phyloP scores from a whole-genome alignment of 805 yeast genomes.

The Kodamaea kaohsiungensis region DNA sequence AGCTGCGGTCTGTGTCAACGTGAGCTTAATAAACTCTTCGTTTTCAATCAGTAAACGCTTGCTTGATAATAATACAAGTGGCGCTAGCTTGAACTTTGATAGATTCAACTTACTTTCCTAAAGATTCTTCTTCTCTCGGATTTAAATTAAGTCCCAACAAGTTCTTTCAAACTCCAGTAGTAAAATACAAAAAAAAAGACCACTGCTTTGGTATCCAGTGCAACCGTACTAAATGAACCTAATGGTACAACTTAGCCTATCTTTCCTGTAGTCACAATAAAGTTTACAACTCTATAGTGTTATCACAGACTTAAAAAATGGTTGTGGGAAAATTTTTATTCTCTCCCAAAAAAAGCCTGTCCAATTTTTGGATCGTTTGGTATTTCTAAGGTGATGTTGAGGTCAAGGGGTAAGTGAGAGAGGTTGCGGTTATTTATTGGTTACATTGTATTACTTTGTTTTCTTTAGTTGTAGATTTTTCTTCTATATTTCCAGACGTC shows the following conservation, averaged over 20 bases:
- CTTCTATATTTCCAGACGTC: background rate
- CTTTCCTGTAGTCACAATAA: background rate
- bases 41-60: background rate
- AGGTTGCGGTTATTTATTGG: background rate
- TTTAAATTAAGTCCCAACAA: background rate
- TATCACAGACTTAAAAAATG: background rate
- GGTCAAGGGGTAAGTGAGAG: background rate
- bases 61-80: background rate
- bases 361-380: background rate
- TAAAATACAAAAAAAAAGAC: background rate
- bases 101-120: background rate
- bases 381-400: background rate
- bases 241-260: background rate
- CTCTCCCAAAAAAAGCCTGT: slow-evolving; percentile 1
- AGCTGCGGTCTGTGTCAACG: background rate
- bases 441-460: background rate
- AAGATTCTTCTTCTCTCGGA: background rate
- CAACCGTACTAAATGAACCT: background rate
- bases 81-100: background rate
- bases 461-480: background rate
- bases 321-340: slow-evolving; percentile 7
- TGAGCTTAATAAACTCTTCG: background rate
- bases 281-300: background rate
- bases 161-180: background rate
- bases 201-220: background rate